Percentiles rank a stretch among this genome's conserved stretches.
phyloP scores from a whole-genome alignment of 331 rosid species.

The Acacia concinna region DNA sequence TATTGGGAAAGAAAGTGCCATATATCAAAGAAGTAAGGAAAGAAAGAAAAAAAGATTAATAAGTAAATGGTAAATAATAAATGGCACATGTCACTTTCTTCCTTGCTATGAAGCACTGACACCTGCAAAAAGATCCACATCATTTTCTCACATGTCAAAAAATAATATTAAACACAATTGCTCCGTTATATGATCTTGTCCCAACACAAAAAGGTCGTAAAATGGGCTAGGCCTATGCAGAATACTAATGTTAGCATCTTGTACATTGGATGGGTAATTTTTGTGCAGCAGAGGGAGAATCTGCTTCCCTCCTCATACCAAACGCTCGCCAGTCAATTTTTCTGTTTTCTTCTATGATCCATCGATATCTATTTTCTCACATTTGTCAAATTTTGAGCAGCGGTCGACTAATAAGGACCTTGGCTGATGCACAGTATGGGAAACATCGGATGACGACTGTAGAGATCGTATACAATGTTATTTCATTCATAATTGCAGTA shows the following conservation, averaged over 20 bases:
- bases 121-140: background rate
- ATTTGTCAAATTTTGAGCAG: slow-evolving; percentile 44
- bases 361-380: slow-evolving; percentile 2
- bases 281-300: background rate
- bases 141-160: background rate
- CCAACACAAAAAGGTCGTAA: background rate
- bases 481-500: slow-evolving; percentile 69
- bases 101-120: background rate
- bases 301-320: background rate
- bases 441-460: slow-evolving; percentile 75
- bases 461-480: slow-evolving; percentile 81
- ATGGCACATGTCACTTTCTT: background rate
- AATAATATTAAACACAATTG: background rate
- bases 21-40: background rate
- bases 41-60: background rate
- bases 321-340: background rate
- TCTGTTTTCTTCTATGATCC: background rate
- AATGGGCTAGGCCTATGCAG: background rate
- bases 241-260: background rate
- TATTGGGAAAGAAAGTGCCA: background rate
- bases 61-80: background rate
- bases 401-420: slow-evolving; percentile 81
- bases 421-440: slow-evolving; percentile 79
- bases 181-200: background rate
- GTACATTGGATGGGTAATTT: background rate